Evolutionary conservation across 2,329 filamentous ascomycete species (phyloP).

Genomic region (Neurospora crassa): DNA sequence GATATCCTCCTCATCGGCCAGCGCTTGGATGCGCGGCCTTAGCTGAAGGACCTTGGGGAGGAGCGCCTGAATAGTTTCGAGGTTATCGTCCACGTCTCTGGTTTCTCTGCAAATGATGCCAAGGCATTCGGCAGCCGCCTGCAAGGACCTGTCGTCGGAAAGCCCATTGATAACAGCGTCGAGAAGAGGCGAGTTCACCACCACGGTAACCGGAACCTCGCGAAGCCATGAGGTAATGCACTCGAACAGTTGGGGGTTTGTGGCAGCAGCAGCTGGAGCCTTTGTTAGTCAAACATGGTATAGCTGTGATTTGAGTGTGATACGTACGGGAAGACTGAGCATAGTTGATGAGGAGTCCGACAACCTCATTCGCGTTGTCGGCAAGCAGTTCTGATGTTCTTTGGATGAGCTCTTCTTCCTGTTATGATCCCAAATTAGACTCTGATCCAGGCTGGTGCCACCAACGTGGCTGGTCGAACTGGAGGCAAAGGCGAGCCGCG

Average conservation of each 20-base stretch:
- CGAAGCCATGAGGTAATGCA: constrained; percentile 96
- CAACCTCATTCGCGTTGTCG: constrained; percentile 81
- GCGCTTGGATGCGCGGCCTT: constrained; percentile 63
- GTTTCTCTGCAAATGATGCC: constrained; percentile 90
- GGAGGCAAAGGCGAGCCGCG: constrained; percentile 32
- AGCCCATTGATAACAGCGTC: constrained; percentile 72
- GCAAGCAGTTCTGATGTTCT: constrained; percentile 84
- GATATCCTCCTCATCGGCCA: constrained; percentile 69
- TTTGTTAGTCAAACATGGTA: constrained; percentile 14
- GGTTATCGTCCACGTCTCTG: constrained; percentile 82
- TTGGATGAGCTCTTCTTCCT: constrained; percentile 89
- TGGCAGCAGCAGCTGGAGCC: constrained; percentile 57
- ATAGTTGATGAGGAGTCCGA: constrained; percentile 81
- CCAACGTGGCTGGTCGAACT: constrained; percentile 25
- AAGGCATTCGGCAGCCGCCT: constrained; percentile 84
- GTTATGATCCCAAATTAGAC: constrained; percentile 39
- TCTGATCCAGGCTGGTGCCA: constrained; percentile 27
- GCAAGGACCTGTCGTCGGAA: constrained; percentile 66
- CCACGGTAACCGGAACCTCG: constrained; percentile 75
- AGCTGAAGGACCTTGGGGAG: constrained; percentile 74
- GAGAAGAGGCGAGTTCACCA: constrained; percentile 79
- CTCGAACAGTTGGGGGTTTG: constrained; percentile 84
- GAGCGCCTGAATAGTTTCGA: constrained; percentile 70
- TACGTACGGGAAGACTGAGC: constrained; percentile 77
- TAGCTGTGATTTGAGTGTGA: not conserved